phyloP scores from a whole-genome alignment of 1,284 basidiomycete species.

The Ustilago xerochloae region DNA sequence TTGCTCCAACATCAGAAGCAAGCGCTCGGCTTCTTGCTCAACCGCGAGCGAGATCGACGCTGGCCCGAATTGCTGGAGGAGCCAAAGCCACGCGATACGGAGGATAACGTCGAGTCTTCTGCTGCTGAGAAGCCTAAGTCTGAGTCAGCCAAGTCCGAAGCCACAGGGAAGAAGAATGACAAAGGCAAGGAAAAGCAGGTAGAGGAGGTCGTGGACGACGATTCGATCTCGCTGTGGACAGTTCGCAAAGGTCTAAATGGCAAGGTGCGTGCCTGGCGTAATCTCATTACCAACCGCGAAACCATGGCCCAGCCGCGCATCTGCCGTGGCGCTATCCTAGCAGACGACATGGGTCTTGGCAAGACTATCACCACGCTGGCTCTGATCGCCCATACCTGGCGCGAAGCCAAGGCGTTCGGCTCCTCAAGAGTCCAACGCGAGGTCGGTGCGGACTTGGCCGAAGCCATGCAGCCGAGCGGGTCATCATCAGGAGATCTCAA shows the following conservation, averaged over 20 bases:
- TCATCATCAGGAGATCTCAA: neutral
- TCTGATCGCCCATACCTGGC: slow-evolving; percentile 85
- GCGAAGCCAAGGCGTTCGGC: slow-evolving; percentile 78
- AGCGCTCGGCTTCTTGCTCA: slow-evolving; percentile 94
- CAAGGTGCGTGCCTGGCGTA: slow-evolving; percentile 73
- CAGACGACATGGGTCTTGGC: slow-evolving; percentile 84
- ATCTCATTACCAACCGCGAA: slow-evolving; percentile 86
- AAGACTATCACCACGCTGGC: slow-evolving; percentile 95
- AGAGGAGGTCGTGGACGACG: slow-evolving; percentile 22
- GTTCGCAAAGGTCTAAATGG: slow-evolving; percentile 72
- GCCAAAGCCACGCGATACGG: neutral
- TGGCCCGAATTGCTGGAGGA: slow-evolving; percentile 51
- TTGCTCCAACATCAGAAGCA: slow-evolving; percentile 98
- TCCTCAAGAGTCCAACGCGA: slow-evolving; percentile 15
- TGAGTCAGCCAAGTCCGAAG: slow-evolving; percentile 9
- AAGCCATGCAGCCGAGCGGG: slow-evolving; percentile 11
- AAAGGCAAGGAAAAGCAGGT: slow-evolving; percentile 9
- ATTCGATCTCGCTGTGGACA: slow-evolving; percentile 83
- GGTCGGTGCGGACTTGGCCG: slow-evolving; percentile 1
- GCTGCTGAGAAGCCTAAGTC: neutral
- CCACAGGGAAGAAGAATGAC: neutral
- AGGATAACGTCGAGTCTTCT: neutral
- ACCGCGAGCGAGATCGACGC: slow-evolving; percentile 75
- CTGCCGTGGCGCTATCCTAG: slow-evolving; percentile 86
- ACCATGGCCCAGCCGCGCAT: slow-evolving; percentile 74